phyloP scores from a whole-genome alignment of 257 asterid species.

The Cinchona pubescens region DNA sequence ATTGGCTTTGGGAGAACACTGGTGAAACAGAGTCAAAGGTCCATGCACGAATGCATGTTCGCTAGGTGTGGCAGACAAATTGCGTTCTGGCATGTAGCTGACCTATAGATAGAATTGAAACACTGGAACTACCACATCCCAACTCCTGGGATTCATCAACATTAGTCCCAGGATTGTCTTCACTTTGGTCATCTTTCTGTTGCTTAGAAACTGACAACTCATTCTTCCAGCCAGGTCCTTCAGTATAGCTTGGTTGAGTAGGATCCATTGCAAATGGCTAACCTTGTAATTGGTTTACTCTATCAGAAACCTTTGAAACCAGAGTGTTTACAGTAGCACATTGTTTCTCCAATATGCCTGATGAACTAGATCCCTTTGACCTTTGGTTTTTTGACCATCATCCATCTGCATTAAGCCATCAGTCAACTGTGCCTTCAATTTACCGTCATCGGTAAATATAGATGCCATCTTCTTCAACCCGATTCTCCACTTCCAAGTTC shows the following conservation, averaged over 20 bases:
- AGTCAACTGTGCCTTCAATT: constrained; percentile 38
- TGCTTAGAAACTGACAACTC: constrained; percentile 27
- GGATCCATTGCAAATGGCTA: constrained; percentile 2
- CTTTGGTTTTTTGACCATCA: constrained; percentile 22
- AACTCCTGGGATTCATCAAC: constrained; percentile 22
- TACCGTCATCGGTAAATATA: constrained; percentile 34
- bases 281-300: constrained; percentile 21
- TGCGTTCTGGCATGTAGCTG: constrained; percentile 30
- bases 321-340: constrained; percentile 13
- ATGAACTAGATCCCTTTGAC: constrained; percentile 22
- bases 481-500: constrained; percentile 44
- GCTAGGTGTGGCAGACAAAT: constrained; percentile 25
- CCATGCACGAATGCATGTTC: constrained; percentile 19
- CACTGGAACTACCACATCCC: constrained; percentile 18
- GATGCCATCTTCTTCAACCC: constrained; percentile 52
- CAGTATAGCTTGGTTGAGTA: constrained; percentile 15
- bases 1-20: constrained; percentile 35
- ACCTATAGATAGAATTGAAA: constrained; percentile 28
- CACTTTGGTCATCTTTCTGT: constrained; percentile 32
- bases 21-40: constrained; percentile 25
- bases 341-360: constrained; percentile 19
- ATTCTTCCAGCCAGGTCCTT: constrained; percentile 29
- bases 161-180: constrained; percentile 19
- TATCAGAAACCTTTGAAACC: constrained; percentile 22
- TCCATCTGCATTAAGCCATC: constrained; percentile 35